A percentile compares a stretch with the other conserved stretches of the same genome.
Evolutionary conservation across 495 filamentous ascomycete species (phyloP).

Genomic region (Glarea lozoyensis): DNA sequence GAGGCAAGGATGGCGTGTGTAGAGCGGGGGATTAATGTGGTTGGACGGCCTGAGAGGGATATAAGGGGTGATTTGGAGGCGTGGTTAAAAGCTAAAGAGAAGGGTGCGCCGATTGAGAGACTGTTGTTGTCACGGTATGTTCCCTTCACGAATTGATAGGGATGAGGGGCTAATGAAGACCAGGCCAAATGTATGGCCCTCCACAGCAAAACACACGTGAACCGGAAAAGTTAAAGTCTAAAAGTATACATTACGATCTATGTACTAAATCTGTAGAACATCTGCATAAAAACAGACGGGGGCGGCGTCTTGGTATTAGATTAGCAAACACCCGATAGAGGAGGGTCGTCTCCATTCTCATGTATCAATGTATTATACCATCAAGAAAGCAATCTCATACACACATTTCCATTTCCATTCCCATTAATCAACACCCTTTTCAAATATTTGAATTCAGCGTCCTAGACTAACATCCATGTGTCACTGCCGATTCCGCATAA

Average conservation of each 20-base stretch:
- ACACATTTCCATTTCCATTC: too few species aligned
- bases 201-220: not conserved
- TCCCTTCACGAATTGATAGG: not conserved
- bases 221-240: not conserved
- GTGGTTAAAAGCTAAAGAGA: constrained; percentile 24
- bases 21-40: constrained; percentile 35
- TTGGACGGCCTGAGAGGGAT: constrained; percentile 21
- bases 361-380: too few species aligned
- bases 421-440: too few species aligned
- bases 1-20: constrained; percentile 51
- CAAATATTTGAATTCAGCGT: too few species aligned
- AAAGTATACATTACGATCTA: not conserved
- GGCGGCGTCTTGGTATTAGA: constrained; percentile 10
- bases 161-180: constrained; percentile 9
- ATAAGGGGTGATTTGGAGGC: constrained; percentile 15
- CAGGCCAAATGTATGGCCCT: constrained; percentile 20
- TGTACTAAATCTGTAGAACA: constrained; percentile 9
- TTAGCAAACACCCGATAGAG: too few species aligned
- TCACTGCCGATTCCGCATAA: constrained; percentile 37
- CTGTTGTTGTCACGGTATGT: constrained; percentile 20
- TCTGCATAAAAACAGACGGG: too few species aligned
- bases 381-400: too few species aligned
- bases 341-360: not conserved
- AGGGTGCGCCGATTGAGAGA: constrained; percentile 11
- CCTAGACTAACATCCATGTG: not conserved